A percentile compares a stretch with the other conserved stretches of the same genome.
Conservation (phyloP, 306 rosid genomes). For the Carpinus viminea region DNA sequence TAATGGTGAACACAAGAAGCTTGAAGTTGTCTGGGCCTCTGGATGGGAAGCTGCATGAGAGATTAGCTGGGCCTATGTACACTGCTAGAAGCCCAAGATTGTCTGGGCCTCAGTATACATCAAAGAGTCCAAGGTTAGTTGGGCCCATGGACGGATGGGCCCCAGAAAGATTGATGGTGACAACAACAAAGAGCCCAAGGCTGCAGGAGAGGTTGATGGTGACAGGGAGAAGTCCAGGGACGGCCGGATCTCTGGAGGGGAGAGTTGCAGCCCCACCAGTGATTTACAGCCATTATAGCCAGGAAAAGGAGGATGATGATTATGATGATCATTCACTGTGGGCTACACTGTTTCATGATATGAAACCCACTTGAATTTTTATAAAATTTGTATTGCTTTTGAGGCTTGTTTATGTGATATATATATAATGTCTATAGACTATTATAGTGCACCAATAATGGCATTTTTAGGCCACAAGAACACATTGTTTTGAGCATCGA, state of each 20-base stretch:
- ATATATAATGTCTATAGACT: not conserved
- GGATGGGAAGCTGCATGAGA: constrained; percentile 35
- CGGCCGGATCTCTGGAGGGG: constrained; percentile 24
- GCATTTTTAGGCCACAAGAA: not conserved
- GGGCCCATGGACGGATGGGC: not conserved
- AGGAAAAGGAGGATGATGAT: constrained; percentile 39
- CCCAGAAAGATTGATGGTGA: not conserved
- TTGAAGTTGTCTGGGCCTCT: constrained; percentile 38
- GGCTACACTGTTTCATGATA: constrained; percentile 80
- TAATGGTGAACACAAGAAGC: constrained; percentile 43
- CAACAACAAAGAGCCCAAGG: not conserved
- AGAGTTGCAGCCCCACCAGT: constrained; percentile 56
- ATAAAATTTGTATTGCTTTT: constrained; percentile 23
- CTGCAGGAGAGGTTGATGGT: constrained; percentile 23
- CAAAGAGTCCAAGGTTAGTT: not conserved
- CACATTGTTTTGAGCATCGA: not conserved
- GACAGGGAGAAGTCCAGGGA: constrained; percentile 39
- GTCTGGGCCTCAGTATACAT: constrained; percentile 32
- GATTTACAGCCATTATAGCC: constrained; percentile 39
- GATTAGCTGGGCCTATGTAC: constrained; percentile 5
- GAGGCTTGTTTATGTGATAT: not conserved
- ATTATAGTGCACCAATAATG: not conserved
- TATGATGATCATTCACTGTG: constrained; percentile 68
- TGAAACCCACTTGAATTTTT: constrained; percentile 66
- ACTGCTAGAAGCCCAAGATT: constrained; percentile 48